phyloP scores from a whole-genome alignment of 257 asterid genomes.

The Fraxinus anomala region DNA sequence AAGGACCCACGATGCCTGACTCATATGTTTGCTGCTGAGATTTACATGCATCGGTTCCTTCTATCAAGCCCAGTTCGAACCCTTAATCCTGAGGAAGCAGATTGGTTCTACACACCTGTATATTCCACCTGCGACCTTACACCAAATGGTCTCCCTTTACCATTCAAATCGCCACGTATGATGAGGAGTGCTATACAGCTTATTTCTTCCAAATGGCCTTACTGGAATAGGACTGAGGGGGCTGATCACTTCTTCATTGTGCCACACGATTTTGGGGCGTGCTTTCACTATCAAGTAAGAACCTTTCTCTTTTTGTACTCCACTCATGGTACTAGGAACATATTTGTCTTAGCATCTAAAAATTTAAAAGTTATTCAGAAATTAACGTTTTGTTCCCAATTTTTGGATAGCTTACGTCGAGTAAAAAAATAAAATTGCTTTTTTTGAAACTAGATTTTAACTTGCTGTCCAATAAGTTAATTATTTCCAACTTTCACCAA shows the following conservation, averaged over 20 bases:
- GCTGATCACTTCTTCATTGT: slow-evolving; percentile 53
- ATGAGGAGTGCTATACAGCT: slow-evolving; percentile 58
- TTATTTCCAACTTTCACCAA: background rate
- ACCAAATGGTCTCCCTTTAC: slow-evolving; percentile 51
- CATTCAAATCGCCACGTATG: slow-evolving; percentile 51
- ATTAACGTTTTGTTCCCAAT: background rate
- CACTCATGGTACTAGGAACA: background rate
- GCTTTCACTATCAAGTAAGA: slow-evolving; percentile 49
- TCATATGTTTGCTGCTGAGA: slow-evolving; percentile 64
- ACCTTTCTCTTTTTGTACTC: background rate
- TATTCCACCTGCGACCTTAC: slow-evolving; percentile 52
- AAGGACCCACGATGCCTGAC: slow-evolving; percentile 51
- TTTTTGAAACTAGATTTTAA: background rate
- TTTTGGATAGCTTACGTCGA: background rate
- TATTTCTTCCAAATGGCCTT: slow-evolving; percentile 51
- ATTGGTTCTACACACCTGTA: slow-evolving; percentile 55
- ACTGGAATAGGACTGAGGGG: slow-evolving; percentile 56
- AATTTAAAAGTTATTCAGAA: background rate
- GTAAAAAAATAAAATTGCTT: no score
- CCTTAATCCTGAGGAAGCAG: slow-evolving; percentile 55
- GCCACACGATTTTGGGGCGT: slow-evolving; percentile 55
- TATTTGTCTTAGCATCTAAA: background rate
- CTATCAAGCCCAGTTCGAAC: slow-evolving; percentile 47
- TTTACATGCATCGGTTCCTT: slow-evolving; percentile 48
- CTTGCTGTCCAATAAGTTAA: background rate